Percentiles rank a stretch among this genome's conserved stretches.
Conservation (phyloP, 164 flowering plant genomes). For the Piper betle region DNA sequence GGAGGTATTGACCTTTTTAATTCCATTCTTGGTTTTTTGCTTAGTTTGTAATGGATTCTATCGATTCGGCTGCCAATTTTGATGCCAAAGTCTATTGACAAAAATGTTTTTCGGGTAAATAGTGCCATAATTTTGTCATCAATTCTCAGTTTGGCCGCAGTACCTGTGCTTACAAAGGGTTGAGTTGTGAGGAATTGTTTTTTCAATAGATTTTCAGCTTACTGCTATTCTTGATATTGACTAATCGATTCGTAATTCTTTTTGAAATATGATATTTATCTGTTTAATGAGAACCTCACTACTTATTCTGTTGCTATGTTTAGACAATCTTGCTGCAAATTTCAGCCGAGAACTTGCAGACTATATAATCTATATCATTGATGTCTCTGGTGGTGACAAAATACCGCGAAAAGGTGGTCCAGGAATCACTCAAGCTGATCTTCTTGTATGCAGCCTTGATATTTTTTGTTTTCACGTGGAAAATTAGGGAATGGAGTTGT, state of each 20-base stretch:
- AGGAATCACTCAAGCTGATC: slow-evolving; percentile 96
- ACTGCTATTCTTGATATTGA: neutral
- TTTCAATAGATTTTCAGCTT: neutral
- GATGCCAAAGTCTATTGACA: too few relatives aligned
- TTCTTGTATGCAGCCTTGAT: slow-evolving; percentile 40
- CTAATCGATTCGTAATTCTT: too few relatives aligned
- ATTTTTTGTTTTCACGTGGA: neutral
- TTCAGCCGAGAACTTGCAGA: slow-evolving; percentile 97
- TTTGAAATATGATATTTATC: too few relatives aligned
- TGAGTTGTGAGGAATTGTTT: neutral
- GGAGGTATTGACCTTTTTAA: slow-evolving; percentile 47
- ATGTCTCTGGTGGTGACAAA: slow-evolving; percentile 94
- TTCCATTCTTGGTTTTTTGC: neutral
- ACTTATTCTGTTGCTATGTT: slow-evolving; percentile 5
- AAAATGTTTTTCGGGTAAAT: too few relatives aligned
- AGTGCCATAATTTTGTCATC: neutral
- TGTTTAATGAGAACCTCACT: neutral
- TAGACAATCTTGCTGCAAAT: slow-evolving; percentile 96
- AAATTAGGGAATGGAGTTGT: neutral
- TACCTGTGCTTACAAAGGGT: neutral
- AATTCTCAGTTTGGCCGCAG: neutral
- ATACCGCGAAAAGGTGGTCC: slow-evolving; percentile 99
- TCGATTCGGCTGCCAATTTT: too few relatives aligned
- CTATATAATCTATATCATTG: slow-evolving; percentile 90
- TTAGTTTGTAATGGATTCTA: too few relatives aligned